Evolutionary conservation across 345 rosid genomes (phyloP).

Genomic region (Rhodamnia argentea): DNA sequence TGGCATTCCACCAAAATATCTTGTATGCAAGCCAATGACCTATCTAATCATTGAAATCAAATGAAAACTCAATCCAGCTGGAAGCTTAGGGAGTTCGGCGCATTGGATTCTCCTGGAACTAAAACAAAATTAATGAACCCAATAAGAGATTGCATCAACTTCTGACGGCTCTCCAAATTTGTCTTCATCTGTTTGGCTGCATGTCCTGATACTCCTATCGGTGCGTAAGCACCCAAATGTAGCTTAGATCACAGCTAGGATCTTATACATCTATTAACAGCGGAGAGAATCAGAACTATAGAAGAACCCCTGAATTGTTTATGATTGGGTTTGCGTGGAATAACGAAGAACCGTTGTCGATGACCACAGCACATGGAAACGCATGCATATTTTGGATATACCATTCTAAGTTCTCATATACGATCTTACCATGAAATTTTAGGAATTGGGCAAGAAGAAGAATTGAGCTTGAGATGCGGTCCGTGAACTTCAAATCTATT

Average conservation of each 20-base stretch:
- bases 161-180: neutral
- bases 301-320: neutral
- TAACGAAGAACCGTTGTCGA: neutral
- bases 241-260: neutral
- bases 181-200: neutral
- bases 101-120: constrained; percentile 23
- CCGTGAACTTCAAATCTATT: no score
- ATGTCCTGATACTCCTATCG: neutral
- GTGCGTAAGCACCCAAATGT: neutral
- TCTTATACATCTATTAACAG: neutral
- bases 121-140: neutral
- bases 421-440: neutral
- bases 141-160: neutral
- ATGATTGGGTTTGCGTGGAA: neutral
- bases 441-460: neutral
- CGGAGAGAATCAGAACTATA: neutral
- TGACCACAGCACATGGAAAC: neutral
- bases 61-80: constrained; percentile 14
- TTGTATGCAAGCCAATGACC: neutral
- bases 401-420: neutral
- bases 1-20: neutral
- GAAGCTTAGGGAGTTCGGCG: constrained; percentile 1
- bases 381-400: neutral
- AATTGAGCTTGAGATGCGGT: neutral
- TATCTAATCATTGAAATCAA: neutral